These are phyloP conservation scores for Microbotryomycetes sp. DNA, from an alignment of 1,284 basidiomycete species.

Conservation along the genomic window DNA sequence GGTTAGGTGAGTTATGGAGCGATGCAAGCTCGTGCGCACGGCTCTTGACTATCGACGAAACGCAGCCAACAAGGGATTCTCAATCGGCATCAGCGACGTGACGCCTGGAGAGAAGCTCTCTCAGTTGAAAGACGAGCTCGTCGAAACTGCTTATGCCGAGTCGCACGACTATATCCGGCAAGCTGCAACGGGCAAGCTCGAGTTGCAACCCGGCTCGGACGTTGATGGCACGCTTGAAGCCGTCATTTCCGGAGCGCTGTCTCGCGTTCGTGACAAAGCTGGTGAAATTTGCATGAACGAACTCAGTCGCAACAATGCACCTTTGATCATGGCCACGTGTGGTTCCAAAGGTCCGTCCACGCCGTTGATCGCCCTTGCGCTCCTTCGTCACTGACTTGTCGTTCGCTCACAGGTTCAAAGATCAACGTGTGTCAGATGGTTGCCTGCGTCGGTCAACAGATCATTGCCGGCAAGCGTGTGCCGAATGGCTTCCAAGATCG, in stretches of 20 bases:
- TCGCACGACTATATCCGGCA: slow-evolving; percentile 80
- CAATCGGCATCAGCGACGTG: slow-evolving; percentile 96
- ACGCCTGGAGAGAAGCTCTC: slow-evolving; percentile 84
- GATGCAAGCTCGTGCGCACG: neutral
- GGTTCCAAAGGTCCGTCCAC: slow-evolving; percentile 78
- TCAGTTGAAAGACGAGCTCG: slow-evolving; percentile 73
- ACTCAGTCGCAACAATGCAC: slow-evolving; percentile 90
- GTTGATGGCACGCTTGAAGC: slow-evolving; percentile 96
- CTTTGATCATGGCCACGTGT: slow-evolving; percentile 97
- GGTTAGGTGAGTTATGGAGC: slow-evolving; percentile 57
- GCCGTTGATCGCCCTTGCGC: neutral
- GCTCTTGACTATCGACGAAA: neutral
- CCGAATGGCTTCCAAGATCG: slow-evolving; percentile 99
- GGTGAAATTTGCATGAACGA: slow-evolving; percentile 98
- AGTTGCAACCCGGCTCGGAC: slow-evolving; percentile 93
- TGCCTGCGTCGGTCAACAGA: slow-evolving; percentile 98
- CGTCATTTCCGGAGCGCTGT: slow-evolving; percentile 85
- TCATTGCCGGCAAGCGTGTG: slow-evolving; percentile 95
- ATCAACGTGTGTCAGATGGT: slow-evolving; percentile 99
- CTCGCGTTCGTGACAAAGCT: slow-evolving; percentile 89
- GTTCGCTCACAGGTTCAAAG: slow-evolving; percentile 64
- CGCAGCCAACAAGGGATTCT: slow-evolving; percentile 92
- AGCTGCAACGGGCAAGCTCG: slow-evolving; percentile 85
- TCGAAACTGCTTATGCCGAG: slow-evolving; percentile 80
- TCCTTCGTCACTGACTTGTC: neutral